Evolutionary conservation across 805 yeast species (phyloP).

Genomic region (Candida schatavii): DNA sequence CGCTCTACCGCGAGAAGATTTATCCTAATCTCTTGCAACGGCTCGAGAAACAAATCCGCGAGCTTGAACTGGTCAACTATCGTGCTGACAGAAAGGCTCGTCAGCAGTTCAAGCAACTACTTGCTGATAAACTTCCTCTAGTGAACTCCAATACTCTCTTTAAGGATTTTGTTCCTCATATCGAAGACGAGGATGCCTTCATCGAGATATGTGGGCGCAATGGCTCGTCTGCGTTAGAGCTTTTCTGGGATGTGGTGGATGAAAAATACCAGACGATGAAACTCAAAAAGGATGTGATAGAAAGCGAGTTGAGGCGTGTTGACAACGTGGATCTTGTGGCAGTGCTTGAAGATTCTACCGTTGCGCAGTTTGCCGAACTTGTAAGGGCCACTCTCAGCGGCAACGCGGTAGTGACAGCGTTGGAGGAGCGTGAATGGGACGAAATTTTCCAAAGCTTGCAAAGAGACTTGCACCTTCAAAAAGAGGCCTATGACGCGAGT

Average conservation of each 20-base stretch:
- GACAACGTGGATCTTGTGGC: conserved; percentile 14
- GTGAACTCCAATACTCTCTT: conserved; percentile 55
- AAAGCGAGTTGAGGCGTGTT: conserved; percentile 33
- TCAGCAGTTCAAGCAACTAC: conserved; percentile 49
- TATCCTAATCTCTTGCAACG: conserved; percentile 24
- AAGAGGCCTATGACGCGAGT: conserved; percentile 13
- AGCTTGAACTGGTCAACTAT: conserved; percentile 39
- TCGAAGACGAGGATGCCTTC: conserved; percentile 59
- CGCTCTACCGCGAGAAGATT: conserved; percentile 43
- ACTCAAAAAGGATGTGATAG: conserved; percentile 58
- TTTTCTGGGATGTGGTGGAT: conserved; percentile 72
- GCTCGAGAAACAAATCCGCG: conserved; percentile 19
- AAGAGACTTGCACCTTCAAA: conserved; percentile 18
- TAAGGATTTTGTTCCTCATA: conserved; percentile 47
- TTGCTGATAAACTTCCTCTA: conserved; percentile 38
- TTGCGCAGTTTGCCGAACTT: conserved; percentile 13
- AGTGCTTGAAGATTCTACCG: conserved; percentile 16
- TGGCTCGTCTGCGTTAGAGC: conserved; percentile 75
- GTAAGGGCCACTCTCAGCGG: conserved; percentile 27
- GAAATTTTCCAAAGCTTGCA: conserved; percentile 27
- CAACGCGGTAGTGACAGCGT: conserved; percentile 17
- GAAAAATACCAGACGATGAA: conserved; percentile 54
- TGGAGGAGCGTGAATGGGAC: conserved; percentile 15
- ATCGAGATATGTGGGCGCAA: conserved; percentile 63
- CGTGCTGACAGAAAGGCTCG: conserved; percentile 66